These are phyloP conservation scores for Stropharia rugosoannulata DNA, from an alignment of 768 basidiomycete genomes.

Conservation along the genomic window DNA sequence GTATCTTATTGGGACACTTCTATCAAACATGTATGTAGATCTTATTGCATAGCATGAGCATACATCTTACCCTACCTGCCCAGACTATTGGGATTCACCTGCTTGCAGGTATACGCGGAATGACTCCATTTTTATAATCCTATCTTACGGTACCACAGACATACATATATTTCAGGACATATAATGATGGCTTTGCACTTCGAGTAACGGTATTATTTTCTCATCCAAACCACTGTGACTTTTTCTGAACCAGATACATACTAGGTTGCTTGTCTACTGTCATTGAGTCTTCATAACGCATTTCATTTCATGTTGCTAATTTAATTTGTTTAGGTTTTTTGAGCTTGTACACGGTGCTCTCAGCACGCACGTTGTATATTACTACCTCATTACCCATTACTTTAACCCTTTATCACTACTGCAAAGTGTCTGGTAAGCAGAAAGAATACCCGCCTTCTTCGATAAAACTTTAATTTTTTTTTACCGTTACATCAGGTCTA, in stretches of 20 bases:
- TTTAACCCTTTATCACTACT: conserved; percentile 4
- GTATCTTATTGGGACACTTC: conserved; percentile 7
- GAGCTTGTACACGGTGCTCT: conserved; percentile 11
- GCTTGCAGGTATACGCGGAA: conserved; percentile 3
- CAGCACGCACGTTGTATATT: conserved; percentile 13
- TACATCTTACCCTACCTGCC: background rate
- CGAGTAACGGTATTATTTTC: background rate
- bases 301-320: background rate
- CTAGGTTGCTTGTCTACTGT: conserved; percentile 8
- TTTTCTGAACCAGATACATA: background rate
- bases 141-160: background rate
- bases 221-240: background rate
- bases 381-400: conserved; percentile 8
- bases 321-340: background rate
- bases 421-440: conserved; percentile 9
- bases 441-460: background rate
- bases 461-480: background rate
- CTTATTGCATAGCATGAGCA: background rate
- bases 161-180: conserved; percentile 11
- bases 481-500: background rate
- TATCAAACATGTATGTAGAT: conserved; percentile 9
- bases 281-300: background rate
- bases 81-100: conserved; percentile 12
- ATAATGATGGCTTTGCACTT: conserved; percentile 4
- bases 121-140: background rate